Evolutionary conservation across 192 early-diverging fungal genomes (phyloP).

Genomic region (Linnemannia elongata): DNA sequence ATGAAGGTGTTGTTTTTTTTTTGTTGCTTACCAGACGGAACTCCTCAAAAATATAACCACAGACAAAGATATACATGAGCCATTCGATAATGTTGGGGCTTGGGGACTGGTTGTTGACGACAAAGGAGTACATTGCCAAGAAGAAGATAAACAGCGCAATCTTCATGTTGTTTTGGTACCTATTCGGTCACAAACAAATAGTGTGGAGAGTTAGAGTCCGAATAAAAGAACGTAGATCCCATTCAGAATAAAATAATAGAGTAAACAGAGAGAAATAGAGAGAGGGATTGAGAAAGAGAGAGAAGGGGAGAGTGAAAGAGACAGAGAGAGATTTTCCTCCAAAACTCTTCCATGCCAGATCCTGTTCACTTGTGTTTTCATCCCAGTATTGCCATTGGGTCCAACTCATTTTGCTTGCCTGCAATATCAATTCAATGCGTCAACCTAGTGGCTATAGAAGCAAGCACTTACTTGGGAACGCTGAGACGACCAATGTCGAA

Average conservation of each 20-base stretch:
- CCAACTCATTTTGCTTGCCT: too few species aligned
- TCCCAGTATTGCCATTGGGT: too few species aligned
- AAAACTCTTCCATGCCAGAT: too few species aligned
- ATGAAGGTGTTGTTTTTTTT: not conserved
- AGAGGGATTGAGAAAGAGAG: too few species aligned
- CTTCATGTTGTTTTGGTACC: conserved; percentile 53
- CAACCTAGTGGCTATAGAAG: too few species aligned
- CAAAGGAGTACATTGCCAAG: conserved; percentile 41
- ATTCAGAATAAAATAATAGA: too few species aligned
- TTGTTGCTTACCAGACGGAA: conserved; percentile 43
- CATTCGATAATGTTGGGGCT: conserved; percentile 35
- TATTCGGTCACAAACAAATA: not conserved
- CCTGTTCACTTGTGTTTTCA: too few species aligned
- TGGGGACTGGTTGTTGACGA: conserved; percentile 40
- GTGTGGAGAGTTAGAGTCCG: not conserved
- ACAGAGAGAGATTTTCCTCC: too few species aligned
- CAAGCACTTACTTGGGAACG: conserved; percentile 49
- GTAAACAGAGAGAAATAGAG: too few species aligned
- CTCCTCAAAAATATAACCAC: conserved; percentile 56
- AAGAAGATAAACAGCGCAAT: conserved; percentile 49
- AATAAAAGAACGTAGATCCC: not conserved
- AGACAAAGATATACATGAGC: conserved; percentile 47
- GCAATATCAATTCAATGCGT: not conserved
- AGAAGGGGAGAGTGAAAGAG: too few species aligned
- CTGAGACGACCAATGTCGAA: conserved; percentile 53